These are phyloP conservation scores for Raphanus hybrid DNA, from an alignment of 441 rosid genomes.

Conservation along the genomic window DNA sequence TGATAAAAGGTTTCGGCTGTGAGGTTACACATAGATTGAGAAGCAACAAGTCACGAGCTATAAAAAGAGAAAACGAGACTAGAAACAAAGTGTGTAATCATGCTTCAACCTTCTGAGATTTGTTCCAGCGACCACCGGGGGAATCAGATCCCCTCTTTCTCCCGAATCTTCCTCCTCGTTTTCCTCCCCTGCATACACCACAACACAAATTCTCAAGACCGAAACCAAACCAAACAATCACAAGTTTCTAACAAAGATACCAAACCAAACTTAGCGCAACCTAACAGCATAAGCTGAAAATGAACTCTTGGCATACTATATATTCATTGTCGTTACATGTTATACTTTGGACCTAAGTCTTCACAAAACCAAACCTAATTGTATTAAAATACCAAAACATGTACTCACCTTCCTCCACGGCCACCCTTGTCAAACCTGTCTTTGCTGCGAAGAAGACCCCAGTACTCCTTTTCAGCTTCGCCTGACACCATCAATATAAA, in stretches of 20 bases:
- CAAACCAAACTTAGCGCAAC: slow-evolving; percentile 28
- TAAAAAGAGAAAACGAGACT: background rate
- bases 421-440: slow-evolving; percentile 57
- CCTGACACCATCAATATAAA: slow-evolving; percentile 46
- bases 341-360: background rate
- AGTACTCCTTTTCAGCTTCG: slow-evolving; percentile 76
- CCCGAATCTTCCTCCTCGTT: slow-evolving; percentile 58
- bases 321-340: background rate
- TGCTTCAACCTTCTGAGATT: slow-evolving; percentile 54
- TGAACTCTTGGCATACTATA: background rate
- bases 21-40: slow-evolving; percentile 1
- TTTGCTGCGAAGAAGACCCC: slow-evolving; percentile 67
- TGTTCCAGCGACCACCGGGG: slow-evolving; percentile 56
- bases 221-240: background rate
- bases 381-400: background rate
- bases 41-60: slow-evolving; percentile 34
- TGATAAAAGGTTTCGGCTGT: slow-evolving; percentile 9
- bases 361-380: background rate
- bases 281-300: background rate
- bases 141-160: slow-evolving; percentile 59
- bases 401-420: slow-evolving; percentile 76
- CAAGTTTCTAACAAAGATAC: background rate
- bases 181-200: slow-evolving; percentile 66
- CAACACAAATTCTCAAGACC: background rate
- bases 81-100: slow-evolving; percentile 1